Percentiles rank a stretch among this genome's conserved stretches.
Conservation (phyloP, 2,329 filamentous ascomycete species). For the Aschersonia sp. region DNA sequence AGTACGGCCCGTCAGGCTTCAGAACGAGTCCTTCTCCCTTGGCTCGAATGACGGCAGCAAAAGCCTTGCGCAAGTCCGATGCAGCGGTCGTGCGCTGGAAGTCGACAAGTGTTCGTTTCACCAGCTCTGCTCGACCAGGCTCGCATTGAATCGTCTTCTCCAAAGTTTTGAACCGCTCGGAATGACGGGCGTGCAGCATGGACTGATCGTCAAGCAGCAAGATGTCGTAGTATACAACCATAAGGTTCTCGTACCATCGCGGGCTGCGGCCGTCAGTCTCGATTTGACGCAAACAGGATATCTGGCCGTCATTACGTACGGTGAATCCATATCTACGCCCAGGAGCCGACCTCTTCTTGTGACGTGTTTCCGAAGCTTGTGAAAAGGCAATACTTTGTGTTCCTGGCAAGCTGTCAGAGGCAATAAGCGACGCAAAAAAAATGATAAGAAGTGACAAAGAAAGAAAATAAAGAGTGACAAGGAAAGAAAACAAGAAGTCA, state of each 20-base stretch:
- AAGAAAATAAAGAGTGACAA: background rate
- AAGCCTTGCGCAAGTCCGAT: conserved; percentile 42
- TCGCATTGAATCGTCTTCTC: conserved; percentile 34
- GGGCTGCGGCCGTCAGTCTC: conserved; percentile 21
- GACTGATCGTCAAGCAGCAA: conserved; percentile 39
- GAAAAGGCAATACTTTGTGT: conserved; percentile 55
- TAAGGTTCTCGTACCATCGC: conserved; percentile 37
- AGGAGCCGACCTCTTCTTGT: conserved; percentile 56
- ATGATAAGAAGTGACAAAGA: no score
- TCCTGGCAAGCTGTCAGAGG: conserved; percentile 21
- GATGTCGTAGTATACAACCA: conserved; percentile 48
- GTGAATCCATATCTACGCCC: conserved; percentile 53
- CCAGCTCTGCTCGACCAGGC: conserved; percentile 50
- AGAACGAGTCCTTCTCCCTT: conserved; percentile 68
- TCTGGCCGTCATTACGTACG: conserved; percentile 25
- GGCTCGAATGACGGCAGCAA: conserved; percentile 50
- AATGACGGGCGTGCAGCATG: conserved; percentile 35
- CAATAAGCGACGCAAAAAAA: no score
- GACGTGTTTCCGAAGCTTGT: conserved; percentile 72
- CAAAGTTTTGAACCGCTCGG: conserved; percentile 45
- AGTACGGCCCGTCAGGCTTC: conserved; percentile 70
- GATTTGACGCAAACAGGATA: no score
- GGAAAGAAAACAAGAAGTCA: background rate
- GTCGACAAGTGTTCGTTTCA: conserved; percentile 52
- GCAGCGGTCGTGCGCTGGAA: conserved; percentile 40